Percentiles rank a stretch among this genome's conserved stretches.
These are phyloP conservation scores for Trichaptum fuscoviolaceum DNA, from an alignment of 768 basidiomycete species.

Conservation along the genomic window DNA sequence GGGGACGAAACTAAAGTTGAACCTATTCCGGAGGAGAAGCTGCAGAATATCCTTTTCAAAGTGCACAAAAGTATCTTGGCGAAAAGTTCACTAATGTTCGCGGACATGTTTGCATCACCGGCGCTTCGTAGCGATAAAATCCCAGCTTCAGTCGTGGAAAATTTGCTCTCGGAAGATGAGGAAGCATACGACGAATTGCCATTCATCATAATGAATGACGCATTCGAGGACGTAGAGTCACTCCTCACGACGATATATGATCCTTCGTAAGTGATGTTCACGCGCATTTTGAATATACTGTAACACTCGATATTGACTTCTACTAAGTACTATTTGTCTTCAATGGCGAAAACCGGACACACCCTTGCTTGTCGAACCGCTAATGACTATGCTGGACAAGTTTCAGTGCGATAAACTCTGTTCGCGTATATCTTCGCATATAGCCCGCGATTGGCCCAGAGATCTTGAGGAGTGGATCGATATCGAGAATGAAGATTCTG, in stretches of 20 bases:
- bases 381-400: not conserved
- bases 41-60: conserved; percentile 10
- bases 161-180: not conserved
- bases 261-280: too few relatives aligned
- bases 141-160: not conserved
- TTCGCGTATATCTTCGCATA: not conserved
- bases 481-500: not conserved
- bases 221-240: too few relatives aligned
- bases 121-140: not conserved
- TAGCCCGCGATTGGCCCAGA: not conserved
- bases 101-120: conserved; percentile 17
- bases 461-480: not conserved
- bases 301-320: not conserved
- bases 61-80: conserved; percentile 16
- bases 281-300: too few relatives aligned
- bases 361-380: not conserved
- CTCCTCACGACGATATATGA: too few relatives aligned
- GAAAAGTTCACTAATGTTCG: conserved; percentile 16
- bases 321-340: not conserved
- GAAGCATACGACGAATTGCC: not conserved
- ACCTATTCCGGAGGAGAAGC: not conserved
- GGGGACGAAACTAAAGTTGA: too few relatives aligned
- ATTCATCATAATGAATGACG: not conserved
- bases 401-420: not conserved
- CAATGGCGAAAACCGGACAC: not conserved